Evolutionary conservation across 805 yeast species (phyloP).

Genomic region (Zygosaccharomyces gambellarensis): DNA sequence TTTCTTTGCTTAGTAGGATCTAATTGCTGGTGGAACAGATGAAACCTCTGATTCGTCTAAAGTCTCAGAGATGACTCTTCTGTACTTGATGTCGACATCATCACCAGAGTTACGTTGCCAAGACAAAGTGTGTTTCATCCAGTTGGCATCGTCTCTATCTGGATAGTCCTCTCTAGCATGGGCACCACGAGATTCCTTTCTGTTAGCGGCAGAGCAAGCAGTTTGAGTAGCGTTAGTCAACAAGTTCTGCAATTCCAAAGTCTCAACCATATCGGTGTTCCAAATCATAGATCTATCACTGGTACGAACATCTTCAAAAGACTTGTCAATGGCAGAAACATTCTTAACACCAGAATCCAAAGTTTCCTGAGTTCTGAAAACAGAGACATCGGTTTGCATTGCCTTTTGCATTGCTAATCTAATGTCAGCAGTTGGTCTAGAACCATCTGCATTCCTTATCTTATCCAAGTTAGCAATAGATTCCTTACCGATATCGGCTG

Average conservation of each 20-base stretch:
- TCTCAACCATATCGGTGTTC: constrained; percentile 96
- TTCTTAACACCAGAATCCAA: constrained; percentile 86
- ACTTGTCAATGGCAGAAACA: constrained; percentile 68
- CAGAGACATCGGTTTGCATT: constrained; percentile 96
- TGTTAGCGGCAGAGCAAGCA: constrained; percentile 87
- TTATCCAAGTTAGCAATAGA: constrained; percentile 87
- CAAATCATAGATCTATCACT: constrained; percentile 97
- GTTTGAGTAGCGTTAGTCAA: constrained; percentile 96
- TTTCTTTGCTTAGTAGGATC: constrained; percentile 62
- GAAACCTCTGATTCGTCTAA: constrained; percentile 90
- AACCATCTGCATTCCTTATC: constrained; percentile 80
- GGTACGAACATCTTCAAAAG: constrained; percentile 72
- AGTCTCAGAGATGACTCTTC: constrained; percentile 77
- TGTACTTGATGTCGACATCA: constrained; percentile 70
- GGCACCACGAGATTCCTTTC: constrained; percentile 98
- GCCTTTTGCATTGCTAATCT: constrained; percentile 90
- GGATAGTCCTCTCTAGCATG: constrained; percentile 98
- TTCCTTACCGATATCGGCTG: constrained; percentile 84
- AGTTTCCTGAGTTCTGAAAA: constrained; percentile 89
- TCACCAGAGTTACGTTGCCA: constrained; percentile 74
- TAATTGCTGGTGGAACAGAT: constrained; percentile 93
- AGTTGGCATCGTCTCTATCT: constrained; percentile 88
- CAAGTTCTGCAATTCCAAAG: constrained; percentile 92
- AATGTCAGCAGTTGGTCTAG: constrained; percentile 77
- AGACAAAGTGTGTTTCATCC: constrained; percentile 97